Evolutionary conservation across 2,329 filamentous ascomycete species (phyloP).

Genomic region (Botrytis tulipae): DNA sequence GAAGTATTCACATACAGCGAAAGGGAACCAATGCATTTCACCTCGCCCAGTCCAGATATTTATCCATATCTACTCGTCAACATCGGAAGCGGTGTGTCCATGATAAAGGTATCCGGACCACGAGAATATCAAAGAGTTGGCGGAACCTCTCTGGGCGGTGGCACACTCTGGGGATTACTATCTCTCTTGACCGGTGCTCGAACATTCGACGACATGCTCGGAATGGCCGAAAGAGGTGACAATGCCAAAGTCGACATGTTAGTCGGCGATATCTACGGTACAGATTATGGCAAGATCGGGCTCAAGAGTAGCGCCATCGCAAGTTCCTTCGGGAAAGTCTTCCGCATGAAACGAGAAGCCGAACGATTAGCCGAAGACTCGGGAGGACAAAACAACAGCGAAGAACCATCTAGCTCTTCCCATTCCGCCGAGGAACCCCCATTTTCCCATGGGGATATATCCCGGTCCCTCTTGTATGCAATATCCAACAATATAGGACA

Average conservation of each 20-base stretch:
- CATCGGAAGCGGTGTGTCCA: slow-evolving; percentile 94
- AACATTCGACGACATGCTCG: slow-evolving; percentile 97
- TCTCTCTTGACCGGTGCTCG: slow-evolving; percentile 89
- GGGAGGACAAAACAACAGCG: slow-evolving; percentile 42
- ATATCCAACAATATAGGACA: slow-evolving; percentile 98
- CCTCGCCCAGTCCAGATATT: slow-evolving; percentile 72
- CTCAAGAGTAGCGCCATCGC: slow-evolving; percentile 95
- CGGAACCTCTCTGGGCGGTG: slow-evolving; percentile 89
- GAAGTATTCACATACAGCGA: slow-evolving; percentile 98
- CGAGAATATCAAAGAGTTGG: slow-evolving; percentile 86
- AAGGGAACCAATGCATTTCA: slow-evolving; percentile 85
- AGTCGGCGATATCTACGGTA: slow-evolving; percentile 96
- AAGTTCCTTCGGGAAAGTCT: slow-evolving; percentile 94
- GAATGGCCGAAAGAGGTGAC: slow-evolving; percentile 85
- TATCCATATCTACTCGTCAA: slow-evolving; percentile 98
- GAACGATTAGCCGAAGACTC: slow-evolving; percentile 76
- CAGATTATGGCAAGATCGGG: slow-evolving; percentile 93
- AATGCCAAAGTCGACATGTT: slow-evolving; percentile 94
- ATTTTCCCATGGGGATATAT: slow-evolving; percentile 83
- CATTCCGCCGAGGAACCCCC: slow-evolving; percentile 35
- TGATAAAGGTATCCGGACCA: slow-evolving; percentile 94
- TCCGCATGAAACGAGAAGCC: slow-evolving; percentile 83
- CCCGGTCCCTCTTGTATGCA: slow-evolving; percentile 86
- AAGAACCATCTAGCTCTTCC: slow-evolving; percentile 22
- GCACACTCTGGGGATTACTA: slow-evolving; percentile 95